Conservation (phyloP, 306 rosid species). For the Sphenostylis stenocarpa region DNA sequence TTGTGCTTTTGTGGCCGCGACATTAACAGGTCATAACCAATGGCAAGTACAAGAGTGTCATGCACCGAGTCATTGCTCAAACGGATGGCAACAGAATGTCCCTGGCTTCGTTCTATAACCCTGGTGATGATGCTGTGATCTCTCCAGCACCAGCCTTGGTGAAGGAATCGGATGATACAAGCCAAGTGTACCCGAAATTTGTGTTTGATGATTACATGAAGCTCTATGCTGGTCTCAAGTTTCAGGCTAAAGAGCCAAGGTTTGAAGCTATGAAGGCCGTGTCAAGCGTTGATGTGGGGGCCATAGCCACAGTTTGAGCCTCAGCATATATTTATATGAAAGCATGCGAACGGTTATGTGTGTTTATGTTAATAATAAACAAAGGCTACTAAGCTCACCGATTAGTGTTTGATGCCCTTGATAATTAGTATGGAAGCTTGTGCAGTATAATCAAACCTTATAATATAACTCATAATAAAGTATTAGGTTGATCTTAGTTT, state of each 20-base stretch:
- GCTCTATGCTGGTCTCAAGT: constrained; percentile 79
- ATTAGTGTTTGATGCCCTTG: constrained; percentile 7
- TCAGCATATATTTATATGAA: background rate
- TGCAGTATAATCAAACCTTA: constrained; percentile 16
- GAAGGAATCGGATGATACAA: constrained; percentile 48
- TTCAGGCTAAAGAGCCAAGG: constrained; percentile 95
- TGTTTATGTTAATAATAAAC: constrained; percentile 29
- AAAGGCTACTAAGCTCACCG: background rate
- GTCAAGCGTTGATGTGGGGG: constrained; percentile 44
- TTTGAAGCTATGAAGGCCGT: constrained; percentile 87
- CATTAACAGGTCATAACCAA: constrained; percentile 72
- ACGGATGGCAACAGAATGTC: constrained; percentile 86
- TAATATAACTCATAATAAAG: constrained; percentile 10
- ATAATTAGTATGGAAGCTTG: constrained; percentile 24
- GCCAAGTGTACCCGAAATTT: constrained; percentile 75
- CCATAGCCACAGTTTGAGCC: constrained; percentile 62
- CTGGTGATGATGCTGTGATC: constrained; percentile 82
- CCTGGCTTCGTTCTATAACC: constrained; percentile 91
- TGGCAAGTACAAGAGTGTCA: constrained; percentile 87
- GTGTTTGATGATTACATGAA: constrained; percentile 97
- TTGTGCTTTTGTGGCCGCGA: background rate
- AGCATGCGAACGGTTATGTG: background rate
- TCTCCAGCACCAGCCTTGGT: constrained; percentile 75
- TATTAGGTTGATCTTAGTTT: constrained; percentile 20
- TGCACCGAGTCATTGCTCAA: constrained; percentile 83